These are phyloP conservation scores for Daldinia sp. DNA, from an alignment of 2,329 filamentous ascomycete species.

Conservation along the genomic window DNA sequence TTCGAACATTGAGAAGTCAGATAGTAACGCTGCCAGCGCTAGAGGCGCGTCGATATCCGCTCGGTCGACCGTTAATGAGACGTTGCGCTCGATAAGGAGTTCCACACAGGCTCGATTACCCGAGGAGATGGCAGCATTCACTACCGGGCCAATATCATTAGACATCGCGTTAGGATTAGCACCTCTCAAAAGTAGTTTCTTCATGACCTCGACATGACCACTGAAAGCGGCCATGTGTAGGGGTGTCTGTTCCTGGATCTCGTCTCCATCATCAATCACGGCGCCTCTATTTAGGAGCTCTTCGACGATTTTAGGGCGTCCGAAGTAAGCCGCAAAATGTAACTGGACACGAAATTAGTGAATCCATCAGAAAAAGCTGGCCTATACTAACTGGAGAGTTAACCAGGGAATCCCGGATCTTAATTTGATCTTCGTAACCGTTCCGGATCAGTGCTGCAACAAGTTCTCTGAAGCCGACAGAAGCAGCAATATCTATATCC, in stretches of 20 bases:
- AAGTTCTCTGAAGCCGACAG: conserved; percentile 51
- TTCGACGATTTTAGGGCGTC: conserved; percentile 49
- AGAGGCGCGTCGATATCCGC: conserved; percentile 47
- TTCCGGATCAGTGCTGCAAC: conserved; percentile 51
- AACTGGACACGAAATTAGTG: conserved; percentile 35
- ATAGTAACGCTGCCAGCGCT: conserved; percentile 50
- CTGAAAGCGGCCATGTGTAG: conserved; percentile 51
- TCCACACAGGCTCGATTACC: conserved; percentile 52
- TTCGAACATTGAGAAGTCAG: conserved; percentile 53
- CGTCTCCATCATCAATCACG: conserved; percentile 48
- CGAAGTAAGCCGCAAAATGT: conserved; percentile 46
- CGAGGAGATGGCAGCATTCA: conserved; percentile 53
- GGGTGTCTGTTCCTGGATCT: conserved; percentile 47
- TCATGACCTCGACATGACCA: conserved; percentile 53
- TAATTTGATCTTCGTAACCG: conserved; percentile 48
- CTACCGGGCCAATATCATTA: conserved; percentile 46
- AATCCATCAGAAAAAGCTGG: not conserved
- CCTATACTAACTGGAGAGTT: conserved; percentile 48
- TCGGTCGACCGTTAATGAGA: conserved; percentile 47
- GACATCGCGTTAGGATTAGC: conserved; percentile 50
- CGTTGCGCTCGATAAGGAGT: conserved; percentile 50
- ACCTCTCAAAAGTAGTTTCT: conserved; percentile 49
- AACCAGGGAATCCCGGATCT: conserved; percentile 42
- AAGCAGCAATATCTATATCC: conserved; percentile 47
- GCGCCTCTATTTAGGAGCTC: conserved; percentile 48